phyloP scores from a whole-genome alignment of 768 basidiomycete genomes.

The Phaeotremella skinneri region DNA sequence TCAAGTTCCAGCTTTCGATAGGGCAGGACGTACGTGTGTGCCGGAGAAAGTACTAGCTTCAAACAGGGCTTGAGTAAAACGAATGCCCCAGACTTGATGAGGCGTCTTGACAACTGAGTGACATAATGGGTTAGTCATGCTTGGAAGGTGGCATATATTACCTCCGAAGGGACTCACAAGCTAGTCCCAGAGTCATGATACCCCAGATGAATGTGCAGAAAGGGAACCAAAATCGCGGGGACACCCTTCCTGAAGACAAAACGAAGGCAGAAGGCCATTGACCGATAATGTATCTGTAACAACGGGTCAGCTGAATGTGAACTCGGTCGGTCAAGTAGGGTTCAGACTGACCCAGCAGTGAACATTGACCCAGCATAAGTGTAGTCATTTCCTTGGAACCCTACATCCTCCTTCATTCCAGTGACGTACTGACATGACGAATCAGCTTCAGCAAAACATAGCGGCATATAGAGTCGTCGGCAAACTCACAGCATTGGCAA shows the following conservation, averaged over 20 bases:
- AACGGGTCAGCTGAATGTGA: no score
- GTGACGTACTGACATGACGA: no score
- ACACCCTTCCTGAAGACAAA: conserved; percentile 23
- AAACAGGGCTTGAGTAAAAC: conserved; percentile 69
- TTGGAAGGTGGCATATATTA: no score
- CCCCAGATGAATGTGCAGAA: conserved; percentile 14
- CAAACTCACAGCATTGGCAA: conserved; percentile 61
- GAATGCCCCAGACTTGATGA: conserved; percentile 60
- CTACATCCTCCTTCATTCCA: conserved; percentile 30
- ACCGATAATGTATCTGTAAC: conserved; percentile 24
- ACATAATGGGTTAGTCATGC: no score
- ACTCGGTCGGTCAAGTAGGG: no score
- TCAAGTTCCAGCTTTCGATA: no score
- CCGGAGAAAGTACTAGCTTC: conserved; percentile 76
- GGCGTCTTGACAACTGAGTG: conserved; percentile 27
- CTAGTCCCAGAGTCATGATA: neutral
- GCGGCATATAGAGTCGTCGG: no score
- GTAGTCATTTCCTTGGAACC: conserved; percentile 29
- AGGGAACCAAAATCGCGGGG: conserved; percentile 18
- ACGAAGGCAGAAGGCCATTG: conserved; percentile 27
- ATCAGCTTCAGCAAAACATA: no score
- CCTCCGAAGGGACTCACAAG: no score
- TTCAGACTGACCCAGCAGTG: conserved; percentile 13
- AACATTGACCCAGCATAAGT: conserved; percentile 23
- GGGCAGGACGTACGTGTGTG: conserved; percentile 61